phyloP scores from a whole-genome alignment of 73 alveolate species.

The Symbiodinium pilosum region DNA sequence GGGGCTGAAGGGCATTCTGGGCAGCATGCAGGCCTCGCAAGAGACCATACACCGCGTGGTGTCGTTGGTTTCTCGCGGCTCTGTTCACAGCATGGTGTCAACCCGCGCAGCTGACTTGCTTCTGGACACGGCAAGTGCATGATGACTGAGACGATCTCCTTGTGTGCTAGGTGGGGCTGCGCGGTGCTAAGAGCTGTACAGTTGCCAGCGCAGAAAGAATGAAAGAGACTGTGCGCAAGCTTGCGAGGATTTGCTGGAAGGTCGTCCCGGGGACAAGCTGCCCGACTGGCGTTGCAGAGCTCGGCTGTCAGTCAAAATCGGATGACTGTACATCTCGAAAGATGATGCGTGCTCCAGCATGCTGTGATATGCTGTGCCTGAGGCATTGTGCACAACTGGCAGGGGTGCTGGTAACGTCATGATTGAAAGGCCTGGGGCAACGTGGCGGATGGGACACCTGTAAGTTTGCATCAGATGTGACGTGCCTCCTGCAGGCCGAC shows the following conservation, averaged over 20 bases:
- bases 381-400: conserved; percentile 85
- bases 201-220: too few species aligned
- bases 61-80: conserved; percentile 60
- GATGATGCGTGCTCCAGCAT: not conserved
- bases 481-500: conserved; percentile 31
- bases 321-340: too few species aligned
- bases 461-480: not conserved
- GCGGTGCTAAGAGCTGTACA: not conserved
- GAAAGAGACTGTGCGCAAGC: not conserved
- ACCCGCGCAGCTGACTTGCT: not conserved
- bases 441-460: not conserved
- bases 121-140: not conserved
- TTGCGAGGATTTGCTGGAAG: conserved; percentile 47
- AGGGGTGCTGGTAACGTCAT: conserved; percentile 3
- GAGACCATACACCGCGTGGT: conserved; percentile 69
- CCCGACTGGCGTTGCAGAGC: conserved; percentile 90
- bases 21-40: conserved; percentile 56
- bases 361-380: not conserved
- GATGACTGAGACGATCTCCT: too few species aligned
- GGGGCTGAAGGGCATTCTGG: too few species aligned
- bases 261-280: conserved; percentile 43
- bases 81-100: conserved; percentile 23
- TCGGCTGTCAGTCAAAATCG: too few species aligned
- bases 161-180: not conserved
- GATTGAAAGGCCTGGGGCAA: conserved; percentile 57